phyloP scores from a whole-genome alignment of 2,329 filamentous ascomycete species.

The Aureobasidium lini region DNA sequence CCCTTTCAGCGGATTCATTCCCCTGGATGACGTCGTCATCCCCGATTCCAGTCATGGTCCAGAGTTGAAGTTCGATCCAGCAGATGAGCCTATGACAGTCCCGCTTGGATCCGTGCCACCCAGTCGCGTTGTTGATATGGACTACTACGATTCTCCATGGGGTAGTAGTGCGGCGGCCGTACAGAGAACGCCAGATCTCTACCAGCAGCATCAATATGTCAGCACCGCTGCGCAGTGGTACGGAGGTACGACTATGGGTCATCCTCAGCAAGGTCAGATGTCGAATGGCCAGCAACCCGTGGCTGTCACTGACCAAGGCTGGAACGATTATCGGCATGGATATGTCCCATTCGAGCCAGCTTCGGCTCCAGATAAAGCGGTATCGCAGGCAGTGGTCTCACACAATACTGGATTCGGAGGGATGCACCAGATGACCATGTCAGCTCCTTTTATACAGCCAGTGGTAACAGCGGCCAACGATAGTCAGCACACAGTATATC shows the following conservation, averaged over 20 bases:
- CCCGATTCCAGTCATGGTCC: not conserved
- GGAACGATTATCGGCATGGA: slow-evolving; percentile 2
- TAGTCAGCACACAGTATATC: not conserved
- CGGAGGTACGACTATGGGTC: not conserved
- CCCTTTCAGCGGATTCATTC: not conserved
- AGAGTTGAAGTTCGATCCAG: slow-evolving; percentile 2
- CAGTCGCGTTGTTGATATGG: not conserved
- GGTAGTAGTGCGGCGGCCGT: not conserved
- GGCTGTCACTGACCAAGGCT: not conserved
- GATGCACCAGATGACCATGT: slow-evolving; percentile 1
- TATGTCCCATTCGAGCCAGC: not conserved
- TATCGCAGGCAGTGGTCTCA: not conserved
- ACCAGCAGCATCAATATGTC: slow-evolving; percentile 1
- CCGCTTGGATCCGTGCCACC: not conserved
- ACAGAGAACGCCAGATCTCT: not conserved
- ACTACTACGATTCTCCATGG: slow-evolving; percentile 3
- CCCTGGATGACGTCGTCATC: not conserved
- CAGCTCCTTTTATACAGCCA: not conserved
- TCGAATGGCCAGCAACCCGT: not conserved
- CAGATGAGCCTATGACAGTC: not conserved
- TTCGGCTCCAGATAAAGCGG: not conserved
- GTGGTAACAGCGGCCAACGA: not conserved
- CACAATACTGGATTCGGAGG: not conserved
- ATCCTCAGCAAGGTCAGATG: not conserved
- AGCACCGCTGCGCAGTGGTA: not conserved